A percentile compares a stretch with the other conserved stretches of the same genome.
These are phyloP conservation scores for Podaxis carcinomalis DNA, from an alignment of 768 basidiomycete species.

Conservation along the genomic window DNA sequence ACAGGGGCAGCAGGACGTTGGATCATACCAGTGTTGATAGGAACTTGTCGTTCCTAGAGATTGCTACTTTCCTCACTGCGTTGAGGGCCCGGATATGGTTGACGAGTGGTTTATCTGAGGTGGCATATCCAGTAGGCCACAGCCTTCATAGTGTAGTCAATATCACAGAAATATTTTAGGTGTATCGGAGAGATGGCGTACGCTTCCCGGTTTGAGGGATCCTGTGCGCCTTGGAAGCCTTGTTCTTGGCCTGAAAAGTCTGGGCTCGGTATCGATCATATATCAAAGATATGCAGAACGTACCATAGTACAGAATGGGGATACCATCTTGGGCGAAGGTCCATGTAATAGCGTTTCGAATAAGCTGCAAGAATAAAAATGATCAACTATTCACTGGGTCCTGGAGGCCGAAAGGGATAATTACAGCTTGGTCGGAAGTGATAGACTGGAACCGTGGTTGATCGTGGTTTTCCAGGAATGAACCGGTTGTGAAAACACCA, in stretches of 20 bases:
- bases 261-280: background rate
- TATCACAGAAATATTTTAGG: background rate
- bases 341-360: conserved; percentile 58
- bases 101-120: conserved; percentile 42
- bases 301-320: conserved; percentile 50
- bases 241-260: conserved; percentile 48
- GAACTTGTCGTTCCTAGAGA: conserved; percentile 36
- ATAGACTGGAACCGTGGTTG: conserved; percentile 53
- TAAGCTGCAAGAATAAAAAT: conserved; percentile 16
- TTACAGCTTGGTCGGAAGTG: conserved; percentile 43
- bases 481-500: conserved; percentile 39
- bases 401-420: background rate
- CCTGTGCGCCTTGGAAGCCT: conserved; percentile 48
- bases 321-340: conserved; percentile 66
- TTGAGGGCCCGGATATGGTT: conserved; percentile 46
- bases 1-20: background rate
- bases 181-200: conserved; percentile 16
- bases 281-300: background rate
- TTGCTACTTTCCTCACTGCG: conserved; percentile 47
- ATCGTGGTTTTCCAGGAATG: conserved; percentile 73
- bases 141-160: conserved; percentile 32
- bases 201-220: conserved; percentile 66
- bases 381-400: background rate
- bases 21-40: conserved; percentile 39
- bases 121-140: conserved; percentile 54